Conservation (phyloP, 805 yeast species). For the Wickerhamomyces chambardii region DNA sequence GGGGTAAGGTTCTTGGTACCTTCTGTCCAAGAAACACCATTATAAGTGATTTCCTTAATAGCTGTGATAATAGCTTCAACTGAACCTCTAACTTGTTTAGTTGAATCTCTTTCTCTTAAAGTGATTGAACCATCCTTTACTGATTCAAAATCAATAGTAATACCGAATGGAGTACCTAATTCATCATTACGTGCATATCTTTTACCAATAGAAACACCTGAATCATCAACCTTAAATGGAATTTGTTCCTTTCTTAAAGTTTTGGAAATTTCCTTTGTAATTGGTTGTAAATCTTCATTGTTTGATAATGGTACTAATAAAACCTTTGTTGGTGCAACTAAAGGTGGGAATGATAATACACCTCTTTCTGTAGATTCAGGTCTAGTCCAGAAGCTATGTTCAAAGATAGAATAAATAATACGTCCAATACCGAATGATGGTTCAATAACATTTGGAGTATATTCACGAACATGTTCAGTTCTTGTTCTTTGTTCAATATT, state of each 20-base stretch:
- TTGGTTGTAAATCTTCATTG: slow-evolving; percentile 71
- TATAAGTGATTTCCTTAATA: slow-evolving; percentile 65
- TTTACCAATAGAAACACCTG: slow-evolving; percentile 96
- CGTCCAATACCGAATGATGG: slow-evolving; percentile 99
- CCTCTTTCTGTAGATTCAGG: slow-evolving; percentile 85
- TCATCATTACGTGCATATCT: slow-evolving; percentile 98
- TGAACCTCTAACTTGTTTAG: slow-evolving; percentile 93
- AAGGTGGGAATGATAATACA: slow-evolving; percentile 87
- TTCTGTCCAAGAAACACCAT: slow-evolving; percentile 73
- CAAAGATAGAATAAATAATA: slow-evolving; percentile 85
- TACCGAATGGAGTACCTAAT: slow-evolving; percentile 97
- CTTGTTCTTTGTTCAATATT: slow-evolving; percentile 69
- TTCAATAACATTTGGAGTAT: slow-evolving; percentile 94
- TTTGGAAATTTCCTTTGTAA: slow-evolving; percentile 59
- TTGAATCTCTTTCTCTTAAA: slow-evolving; percentile 94
- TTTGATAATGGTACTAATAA: slow-evolving; percentile 89
- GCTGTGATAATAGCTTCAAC: slow-evolving; percentile 67
- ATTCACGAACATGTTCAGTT: slow-evolving; percentile 90
- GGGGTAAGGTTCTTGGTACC: slow-evolving; percentile 68
- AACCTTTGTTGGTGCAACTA: slow-evolving; percentile 97
- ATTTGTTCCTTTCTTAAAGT: slow-evolving; percentile 72
- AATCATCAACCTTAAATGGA: slow-evolving; percentile 94
- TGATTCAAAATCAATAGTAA: slow-evolving; percentile 93
- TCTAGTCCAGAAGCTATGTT: slow-evolving; percentile 93
- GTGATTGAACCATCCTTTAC: slow-evolving; percentile 84